These are phyloP conservation scores for Cyberlindnera misumaiensis DNA, from an alignment of 805 yeast species.

Conservation along the genomic window DNA sequence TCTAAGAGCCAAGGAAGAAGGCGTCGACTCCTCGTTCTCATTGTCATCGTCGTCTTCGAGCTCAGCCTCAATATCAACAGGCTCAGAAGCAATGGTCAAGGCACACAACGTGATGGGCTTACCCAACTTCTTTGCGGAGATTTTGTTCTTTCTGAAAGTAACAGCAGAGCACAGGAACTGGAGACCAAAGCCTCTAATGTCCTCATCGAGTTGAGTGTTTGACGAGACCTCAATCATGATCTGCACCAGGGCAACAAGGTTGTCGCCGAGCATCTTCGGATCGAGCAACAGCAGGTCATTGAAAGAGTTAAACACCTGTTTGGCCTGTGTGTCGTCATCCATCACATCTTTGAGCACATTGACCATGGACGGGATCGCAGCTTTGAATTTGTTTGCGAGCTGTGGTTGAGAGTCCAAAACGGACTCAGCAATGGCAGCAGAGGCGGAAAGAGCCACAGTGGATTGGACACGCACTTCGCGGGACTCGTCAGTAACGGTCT, in stretches of 20 bases:
- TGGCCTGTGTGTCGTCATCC: slow-evolving; percentile 67
- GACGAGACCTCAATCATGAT: slow-evolving; percentile 72
- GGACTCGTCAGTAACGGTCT: slow-evolving; percentile 52
- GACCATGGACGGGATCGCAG: slow-evolving; percentile 73
- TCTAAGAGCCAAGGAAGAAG: slow-evolving; percentile 72
- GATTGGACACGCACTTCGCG: slow-evolving; percentile 76
- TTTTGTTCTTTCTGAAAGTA: slow-evolving; percentile 73
- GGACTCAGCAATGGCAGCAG: slow-evolving; percentile 63
- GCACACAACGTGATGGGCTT: slow-evolving; percentile 71
- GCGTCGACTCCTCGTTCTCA: slow-evolving; percentile 86
- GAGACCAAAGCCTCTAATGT: slow-evolving; percentile 74
- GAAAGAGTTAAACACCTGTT: slow-evolving; percentile 75
- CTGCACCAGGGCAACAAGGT: slow-evolving; percentile 59
- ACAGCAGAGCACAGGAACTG: slow-evolving; percentile 78
- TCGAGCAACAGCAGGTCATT: slow-evolving; percentile 74
- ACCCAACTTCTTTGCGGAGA: slow-evolving; percentile 76
- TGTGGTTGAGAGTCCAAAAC: slow-evolving; percentile 40
- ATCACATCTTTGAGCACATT: slow-evolving; percentile 72
- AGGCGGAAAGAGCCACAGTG: slow-evolving; percentile 65
- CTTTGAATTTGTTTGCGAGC: slow-evolving; percentile 47
- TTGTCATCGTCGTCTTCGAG: slow-evolving; percentile 77
- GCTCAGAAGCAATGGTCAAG: slow-evolving; percentile 73
- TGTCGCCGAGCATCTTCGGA: slow-evolving; percentile 70
- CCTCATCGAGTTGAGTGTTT: slow-evolving; percentile 65
- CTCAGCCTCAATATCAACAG: slow-evolving; percentile 69